A percentile compares a stretch with the other conserved stretches of the same genome.
Evolutionary conservation across 306 rosid genomes (phyloP).

Genomic region (Astragalus membranaceus): DNA sequence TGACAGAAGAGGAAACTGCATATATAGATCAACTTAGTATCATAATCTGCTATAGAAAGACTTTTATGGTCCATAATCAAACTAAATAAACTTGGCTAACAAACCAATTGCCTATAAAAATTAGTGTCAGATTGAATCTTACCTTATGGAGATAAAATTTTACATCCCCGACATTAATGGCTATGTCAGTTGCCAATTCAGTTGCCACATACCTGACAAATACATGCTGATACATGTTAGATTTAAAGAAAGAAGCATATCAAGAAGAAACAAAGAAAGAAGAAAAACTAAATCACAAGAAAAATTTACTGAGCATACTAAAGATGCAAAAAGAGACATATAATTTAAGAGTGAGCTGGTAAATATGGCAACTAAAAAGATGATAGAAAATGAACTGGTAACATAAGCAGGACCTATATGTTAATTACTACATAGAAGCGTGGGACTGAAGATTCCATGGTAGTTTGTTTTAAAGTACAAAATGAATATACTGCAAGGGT

Average conservation of each 20-base stretch:
- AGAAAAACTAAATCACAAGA: background rate
- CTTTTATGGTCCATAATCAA: background rate
- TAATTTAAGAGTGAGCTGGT: too few species aligned
- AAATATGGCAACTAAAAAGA: too few species aligned
- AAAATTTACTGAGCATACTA: background rate
- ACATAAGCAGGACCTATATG: too few species aligned
- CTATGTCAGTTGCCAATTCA: conserved; percentile 69
- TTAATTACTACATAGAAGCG: too few species aligned
- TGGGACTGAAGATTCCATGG: too few species aligned
- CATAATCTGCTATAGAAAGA: background rate
- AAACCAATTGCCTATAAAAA: background rate
- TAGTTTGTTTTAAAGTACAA: too few species aligned
- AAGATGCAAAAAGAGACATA: background rate
- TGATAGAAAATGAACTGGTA: too few species aligned
- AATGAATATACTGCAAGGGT: too few species aligned
- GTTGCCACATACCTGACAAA: conserved; percentile 57
- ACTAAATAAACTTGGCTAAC: background rate
- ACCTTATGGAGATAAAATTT: conserved; percentile 85
- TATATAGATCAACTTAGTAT: conserved; percentile 1
- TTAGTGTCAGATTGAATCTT: conserved; percentile 20
- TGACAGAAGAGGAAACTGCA: conserved; percentile 85
- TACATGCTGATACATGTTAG: conserved; percentile 16
- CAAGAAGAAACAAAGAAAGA: background rate
- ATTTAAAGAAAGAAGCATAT: conserved; percentile 10
- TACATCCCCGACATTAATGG: conserved; percentile 53